These are phyloP conservation scores for Rhodotorula sp. DNA, from an alignment of 1,284 basidiomycete genomes.

Conservation along the genomic window DNA sequence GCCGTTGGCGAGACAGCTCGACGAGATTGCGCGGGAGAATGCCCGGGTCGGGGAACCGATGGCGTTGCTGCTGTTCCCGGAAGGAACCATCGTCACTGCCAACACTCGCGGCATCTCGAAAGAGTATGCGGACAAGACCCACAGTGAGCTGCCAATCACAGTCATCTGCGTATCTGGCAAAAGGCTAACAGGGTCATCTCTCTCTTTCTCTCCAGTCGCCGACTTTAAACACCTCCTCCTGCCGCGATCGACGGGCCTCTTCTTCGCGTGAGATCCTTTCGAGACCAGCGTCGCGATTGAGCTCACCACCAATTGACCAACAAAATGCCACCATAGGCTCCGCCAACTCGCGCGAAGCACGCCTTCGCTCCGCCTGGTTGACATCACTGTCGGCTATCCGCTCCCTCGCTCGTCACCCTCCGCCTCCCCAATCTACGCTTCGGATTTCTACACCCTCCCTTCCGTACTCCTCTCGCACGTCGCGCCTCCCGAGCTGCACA, in stretches of 20 bases:
- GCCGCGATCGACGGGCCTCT: slow-evolving; percentile 85
- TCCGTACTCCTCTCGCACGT: slow-evolving; percentile 72
- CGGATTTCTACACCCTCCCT: slow-evolving; percentile 80
- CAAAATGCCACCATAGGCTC: slow-evolving; percentile 51
- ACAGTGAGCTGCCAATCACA: background rate
- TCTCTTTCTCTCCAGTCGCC: slow-evolving; percentile 5
- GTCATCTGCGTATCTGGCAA: slow-evolving; percentile 51
- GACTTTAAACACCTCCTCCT: slow-evolving; percentile 78
- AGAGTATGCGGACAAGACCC: slow-evolving; percentile 66
- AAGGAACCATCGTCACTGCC: slow-evolving; percentile 83
- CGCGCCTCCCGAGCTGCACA: slow-evolving; percentile 79
- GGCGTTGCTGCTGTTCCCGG: slow-evolving; percentile 59
- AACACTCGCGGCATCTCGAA: slow-evolving; percentile 77
- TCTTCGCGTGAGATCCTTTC: slow-evolving; percentile 57
- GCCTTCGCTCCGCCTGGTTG: slow-evolving; percentile 65
- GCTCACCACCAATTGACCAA: background rate
- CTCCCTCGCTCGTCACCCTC: slow-evolving; percentile 11
- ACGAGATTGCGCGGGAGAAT: slow-evolving; percentile 6
- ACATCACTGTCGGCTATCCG: slow-evolving; percentile 43
- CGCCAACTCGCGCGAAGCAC: slow-evolving; percentile 75
- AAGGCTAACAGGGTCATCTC: background rate
- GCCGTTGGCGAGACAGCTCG: slow-evolving; percentile 24
- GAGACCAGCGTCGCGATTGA: no score
- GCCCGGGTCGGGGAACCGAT: slow-evolving; percentile 10
- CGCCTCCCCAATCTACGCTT: slow-evolving; percentile 56